Evolutionary conservation across 371 early-diverging fungal genomes (phyloP), one percentile per base, ranked within the genome.

Genomic region (Mortierella sp.): DNA sequence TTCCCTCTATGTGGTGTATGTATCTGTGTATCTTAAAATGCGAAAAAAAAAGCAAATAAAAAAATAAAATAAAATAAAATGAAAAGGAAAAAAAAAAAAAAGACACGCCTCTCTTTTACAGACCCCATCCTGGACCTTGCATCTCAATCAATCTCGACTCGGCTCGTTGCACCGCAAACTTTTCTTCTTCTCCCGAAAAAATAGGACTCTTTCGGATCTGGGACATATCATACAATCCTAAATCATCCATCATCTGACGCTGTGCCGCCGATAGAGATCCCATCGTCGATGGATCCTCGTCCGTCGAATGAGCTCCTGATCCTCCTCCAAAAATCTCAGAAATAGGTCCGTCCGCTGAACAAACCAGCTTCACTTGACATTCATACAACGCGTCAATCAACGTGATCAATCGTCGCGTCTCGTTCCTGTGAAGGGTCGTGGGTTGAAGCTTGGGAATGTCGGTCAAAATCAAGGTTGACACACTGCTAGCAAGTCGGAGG

Each of bases 141-240:
- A 97, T 98, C 81, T 98, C 96, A 30, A 91, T 87, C 59, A 98
- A 71, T 57, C 98, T 87, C 44, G 95, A 94, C 47, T 97, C 81
- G 2, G 97, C 96, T 60, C 98, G 86, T 75, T 94, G 92, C 69
- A 97, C 97, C n/a, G 98, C 98, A 90, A 98, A 98, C 11, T 91
- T 88, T 74, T 97, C 98, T 80, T 98, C 98, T 55, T 95, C 93
- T 15, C 95, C 96, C 11, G 93, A 88, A 75, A 94, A 93, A 45
- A 94, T 86, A 0, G 92, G 87, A 23, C 88, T 89, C 47, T 86
- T 83, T 59, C 85, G 72, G 66, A 86, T 83, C 25, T 84, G 79
- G 4, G 85, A 72, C 67, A 70, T 85, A 52, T 82, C 79, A 18
- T 79, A 68, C 60, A 91, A 43, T 62, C 86, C 88, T 53, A 91